phyloP scores from a whole-genome alignment of 1,284 basidiomycete species.

The Paramarasmius palmivorus region DNA sequence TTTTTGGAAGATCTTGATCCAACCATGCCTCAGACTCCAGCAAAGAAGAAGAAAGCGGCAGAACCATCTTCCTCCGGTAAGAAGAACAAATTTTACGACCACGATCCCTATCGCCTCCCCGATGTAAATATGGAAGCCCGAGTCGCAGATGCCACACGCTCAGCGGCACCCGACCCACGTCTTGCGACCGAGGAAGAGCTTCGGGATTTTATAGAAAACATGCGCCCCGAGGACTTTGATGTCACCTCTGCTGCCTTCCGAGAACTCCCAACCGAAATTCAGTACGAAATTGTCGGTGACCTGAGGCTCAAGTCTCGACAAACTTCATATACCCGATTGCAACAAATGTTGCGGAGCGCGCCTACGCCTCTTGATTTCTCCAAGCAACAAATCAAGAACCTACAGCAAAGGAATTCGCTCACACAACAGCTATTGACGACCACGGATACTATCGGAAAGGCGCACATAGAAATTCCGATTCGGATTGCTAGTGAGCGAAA shows the following conservation, averaged over 20 bases:
- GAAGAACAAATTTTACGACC: constrained; percentile 69
- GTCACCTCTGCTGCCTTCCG: constrained; percentile 87
- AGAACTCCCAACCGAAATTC: constrained; percentile 91
- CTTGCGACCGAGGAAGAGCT: constrained; percentile 94
- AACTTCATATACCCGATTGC: constrained; percentile 88
- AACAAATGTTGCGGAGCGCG: constrained; percentile 85
- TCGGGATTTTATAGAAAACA: constrained; percentile 87
- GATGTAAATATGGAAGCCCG: constrained; percentile 66
- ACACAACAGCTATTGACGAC: constrained; percentile 96
- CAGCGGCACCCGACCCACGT: constrained; percentile 77
- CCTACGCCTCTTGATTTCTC: constrained; percentile 94
- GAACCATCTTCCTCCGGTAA: constrained; percentile 49
- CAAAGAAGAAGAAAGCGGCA: constrained; percentile 32
- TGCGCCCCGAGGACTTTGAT: constrained; percentile 92
- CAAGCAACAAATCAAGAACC: constrained; percentile 88
- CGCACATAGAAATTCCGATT: constrained; percentile 87
- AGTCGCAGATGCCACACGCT: constrained; percentile 58
- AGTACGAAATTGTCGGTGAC: constrained; percentile 99
- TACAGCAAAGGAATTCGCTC: constrained; percentile 87
- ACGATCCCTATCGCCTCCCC: constrained; percentile 85
- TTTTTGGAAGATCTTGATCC: constrained; percentile 86
- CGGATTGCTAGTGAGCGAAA: constrained; percentile 95
- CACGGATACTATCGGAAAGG: constrained; percentile 90
- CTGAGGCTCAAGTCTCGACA: constrained; percentile 91
- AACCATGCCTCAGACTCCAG: constrained; percentile 52